Evolutionary conservation across 2,329 filamentous ascomycete species (phyloP).

Genomic region (Paecilomyces dactylethromorphus): DNA sequence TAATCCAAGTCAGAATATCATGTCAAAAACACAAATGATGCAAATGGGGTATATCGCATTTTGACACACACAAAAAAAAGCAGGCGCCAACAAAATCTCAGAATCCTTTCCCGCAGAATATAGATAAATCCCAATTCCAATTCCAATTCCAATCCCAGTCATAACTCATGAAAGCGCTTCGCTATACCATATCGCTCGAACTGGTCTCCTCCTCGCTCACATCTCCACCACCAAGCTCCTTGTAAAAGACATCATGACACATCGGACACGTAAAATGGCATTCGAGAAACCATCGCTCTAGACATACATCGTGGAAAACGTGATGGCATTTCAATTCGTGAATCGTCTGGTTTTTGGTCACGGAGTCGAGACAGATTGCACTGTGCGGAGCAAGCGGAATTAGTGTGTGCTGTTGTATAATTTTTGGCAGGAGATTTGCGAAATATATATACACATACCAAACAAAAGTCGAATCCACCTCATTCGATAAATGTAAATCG

Average conservation of each 20-base stretch:
- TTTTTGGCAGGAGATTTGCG: not conserved
- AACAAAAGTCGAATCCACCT: not conserved
- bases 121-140: too few species aligned
- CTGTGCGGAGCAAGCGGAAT: not conserved
- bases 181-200: not conserved
- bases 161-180: not conserved
- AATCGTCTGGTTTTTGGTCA: not conserved
- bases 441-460: not conserved
- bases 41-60: too few species aligned
- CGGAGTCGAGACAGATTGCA: not conserved
- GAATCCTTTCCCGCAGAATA: too few species aligned
- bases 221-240: not conserved
- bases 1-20: too few species aligned
- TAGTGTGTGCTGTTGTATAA: too few species aligned
- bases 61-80: too few species aligned
- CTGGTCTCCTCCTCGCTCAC: not conserved
- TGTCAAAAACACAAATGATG: too few species aligned
- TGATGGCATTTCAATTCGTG: slow-evolving; percentile 1
- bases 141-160: too few species aligned
- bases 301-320: slow-evolving; percentile 1
- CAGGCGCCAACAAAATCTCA: too few species aligned
- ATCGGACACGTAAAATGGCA: slow-evolving; percentile 1
- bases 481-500: not conserved
- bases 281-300: not conserved
- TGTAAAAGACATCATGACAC: not conserved